phyloP scores from a whole-genome alignment of 306 rosid species.

The Casuarina cunninghamiana region DNA sequence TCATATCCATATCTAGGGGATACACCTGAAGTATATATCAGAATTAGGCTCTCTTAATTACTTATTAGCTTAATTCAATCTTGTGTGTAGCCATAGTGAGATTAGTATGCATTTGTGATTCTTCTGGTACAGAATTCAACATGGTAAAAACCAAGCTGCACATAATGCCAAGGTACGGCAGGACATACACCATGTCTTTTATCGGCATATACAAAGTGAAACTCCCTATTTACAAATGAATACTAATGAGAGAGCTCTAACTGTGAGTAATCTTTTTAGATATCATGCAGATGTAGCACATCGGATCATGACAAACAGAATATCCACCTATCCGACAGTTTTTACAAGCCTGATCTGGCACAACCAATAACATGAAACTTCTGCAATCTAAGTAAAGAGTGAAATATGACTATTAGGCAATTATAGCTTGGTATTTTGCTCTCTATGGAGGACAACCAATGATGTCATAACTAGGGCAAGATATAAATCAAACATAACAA shows the following conservation, averaged over 20 bases:
- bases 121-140: not conserved
- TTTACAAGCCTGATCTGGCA: not conserved
- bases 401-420: not conserved
- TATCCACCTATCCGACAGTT: not conserved
- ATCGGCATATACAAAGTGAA: not conserved
- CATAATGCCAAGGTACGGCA: not conserved
- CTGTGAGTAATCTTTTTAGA: not conserved
- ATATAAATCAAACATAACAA: constrained; percentile 28
- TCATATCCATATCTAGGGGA: not conserved
- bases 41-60: not conserved
- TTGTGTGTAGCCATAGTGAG: not conserved
- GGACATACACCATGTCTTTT: not conserved
- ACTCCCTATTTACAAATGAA: not conserved
- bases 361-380: not conserved
- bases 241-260: not conserved
- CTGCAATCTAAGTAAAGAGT: not conserved
- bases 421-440: too few species aligned
- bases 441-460: not conserved
- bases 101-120: not conserved
- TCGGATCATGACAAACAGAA: not conserved
- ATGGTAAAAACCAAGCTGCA: not conserved
- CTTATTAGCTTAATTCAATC: not conserved
- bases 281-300: not conserved
- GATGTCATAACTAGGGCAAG: too few species aligned
- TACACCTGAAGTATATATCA: not conserved